Evolutionary conservation across 2,329 filamentous ascomycete species (phyloP), one percentile per base, ranked within the genome.

Genomic region (Phialophora macrospora): DNA sequence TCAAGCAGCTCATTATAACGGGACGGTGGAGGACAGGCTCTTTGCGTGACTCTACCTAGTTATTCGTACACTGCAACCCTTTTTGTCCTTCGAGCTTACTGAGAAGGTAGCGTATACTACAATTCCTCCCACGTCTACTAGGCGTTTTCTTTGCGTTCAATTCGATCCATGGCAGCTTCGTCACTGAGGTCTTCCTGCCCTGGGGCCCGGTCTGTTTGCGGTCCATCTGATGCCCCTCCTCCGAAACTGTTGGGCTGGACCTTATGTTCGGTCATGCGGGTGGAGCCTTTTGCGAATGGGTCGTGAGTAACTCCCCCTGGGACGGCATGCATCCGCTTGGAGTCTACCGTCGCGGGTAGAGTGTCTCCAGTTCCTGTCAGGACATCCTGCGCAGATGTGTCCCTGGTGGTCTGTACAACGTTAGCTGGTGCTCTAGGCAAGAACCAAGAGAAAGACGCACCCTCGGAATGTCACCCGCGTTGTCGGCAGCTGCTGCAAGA

Each of bases 381-480:
- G 1, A 80, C 75, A 49, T 81, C 79, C 2, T 75, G 72, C 17
- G 74, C 62, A 4, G 74, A 76, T 30, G 74, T 73, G 62, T 81
- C 80, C 48, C 72, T 74, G 41, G 60, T 68, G 22, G 57, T 65
- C 68, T 70, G 22, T 38, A 11, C 28, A 26, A 11, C 28, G 34
- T 66, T 14, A 62, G 17, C 22, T 59, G 14, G 7, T 17, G 8
- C 2, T 28, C n/a, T n/a, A 32, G 22, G 14, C n/a, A 22, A n/a
- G n/a, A n/a, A n/a, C n/a, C n/a, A n/a, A n/a, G n/a, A n/a, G n/a
- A n/a, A n/a, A n/a, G n/a, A n/a, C n/a, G n/a, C 61, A 74, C 74
- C 54, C 75, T 64, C 3, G 83, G 79, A 64, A 84, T 79, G 55
- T 84, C 81, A 34, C 77, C 80, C 7, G 77, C 72, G 65, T 85